A percentile compares a stretch with the other conserved stretches of the same genome.
Evolutionary conservation across 768 basidiomycete genomes (phyloP).

Genomic region (Serendipita sp.): DNA sequence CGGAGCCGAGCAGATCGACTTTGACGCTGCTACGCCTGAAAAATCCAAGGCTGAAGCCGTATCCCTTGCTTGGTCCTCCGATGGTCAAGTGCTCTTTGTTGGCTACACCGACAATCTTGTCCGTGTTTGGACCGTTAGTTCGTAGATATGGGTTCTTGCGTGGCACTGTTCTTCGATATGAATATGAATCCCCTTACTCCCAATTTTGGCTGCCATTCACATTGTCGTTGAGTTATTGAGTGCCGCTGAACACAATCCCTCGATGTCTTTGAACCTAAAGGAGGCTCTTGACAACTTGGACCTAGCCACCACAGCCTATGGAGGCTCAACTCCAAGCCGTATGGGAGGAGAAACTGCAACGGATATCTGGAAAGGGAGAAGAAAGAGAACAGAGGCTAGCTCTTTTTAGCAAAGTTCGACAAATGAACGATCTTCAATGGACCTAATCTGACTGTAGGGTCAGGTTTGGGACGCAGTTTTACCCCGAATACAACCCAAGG

Average conservation of each 20-base stretch:
- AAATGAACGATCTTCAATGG: not conserved
- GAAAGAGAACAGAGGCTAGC: not conserved
- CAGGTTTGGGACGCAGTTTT: constrained; percentile 1
- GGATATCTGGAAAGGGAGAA: not conserved
- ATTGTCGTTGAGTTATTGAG: no score
- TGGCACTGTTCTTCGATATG: no score
- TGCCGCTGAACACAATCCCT: no score
- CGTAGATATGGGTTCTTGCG: constrained; percentile 15
- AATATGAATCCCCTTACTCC: not conserved
- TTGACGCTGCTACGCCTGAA: constrained; percentile 44
- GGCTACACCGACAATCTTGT: constrained; percentile 92
- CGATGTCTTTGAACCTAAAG: not conserved
- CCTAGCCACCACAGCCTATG: not conserved
- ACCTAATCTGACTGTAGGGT: not conserved
- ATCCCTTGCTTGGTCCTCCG: constrained; percentile 95
- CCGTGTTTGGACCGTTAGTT: constrained; percentile 76
- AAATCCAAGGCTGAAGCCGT: constrained; percentile 65
- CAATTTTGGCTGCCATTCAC: no score
- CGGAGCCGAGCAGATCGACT: constrained; percentile 59
- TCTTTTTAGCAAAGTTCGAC: not conserved
- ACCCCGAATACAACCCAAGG: not conserved
- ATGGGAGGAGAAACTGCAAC: not conserved
- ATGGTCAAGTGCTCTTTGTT: constrained; percentile 93
- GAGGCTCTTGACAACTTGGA: not conserved
- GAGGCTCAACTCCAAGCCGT: not conserved